A percentile compares a stretch with the other conserved stretches of the same genome.
Evolutionary conservation across 2,329 filamentous ascomycete species (phyloP).

Genomic region (Hymenoscyphus infarciens): DNA sequence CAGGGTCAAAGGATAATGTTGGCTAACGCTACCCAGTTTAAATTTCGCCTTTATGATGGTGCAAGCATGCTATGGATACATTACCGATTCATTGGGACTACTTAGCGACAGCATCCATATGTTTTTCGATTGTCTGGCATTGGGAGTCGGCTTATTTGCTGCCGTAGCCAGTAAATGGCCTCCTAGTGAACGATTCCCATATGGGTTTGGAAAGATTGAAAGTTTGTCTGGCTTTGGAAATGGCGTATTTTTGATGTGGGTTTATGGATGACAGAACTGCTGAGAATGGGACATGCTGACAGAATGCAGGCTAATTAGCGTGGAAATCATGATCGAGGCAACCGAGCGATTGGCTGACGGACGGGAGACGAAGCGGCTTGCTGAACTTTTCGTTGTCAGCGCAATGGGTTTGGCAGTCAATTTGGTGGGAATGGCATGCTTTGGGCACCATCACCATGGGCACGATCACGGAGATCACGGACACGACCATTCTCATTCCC

Average conservation of each 20-base stretch:
- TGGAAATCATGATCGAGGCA: conserved; percentile 95
- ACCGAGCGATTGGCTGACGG: conserved; percentile 83
- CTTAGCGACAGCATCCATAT: conserved; percentile 98
- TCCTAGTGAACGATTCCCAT: conserved; percentile 81
- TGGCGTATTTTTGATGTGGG: conserved; percentile 86
- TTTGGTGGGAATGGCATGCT: conserved; percentile 69
- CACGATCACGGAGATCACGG: conserved; percentile 39
- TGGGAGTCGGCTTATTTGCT: conserved; percentile 85
- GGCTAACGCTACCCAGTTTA: conserved; percentile 51
- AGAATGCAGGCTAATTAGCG: conserved; percentile 71
- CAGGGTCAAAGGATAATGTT: not conserved
- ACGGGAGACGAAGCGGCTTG: conserved; percentile 75
- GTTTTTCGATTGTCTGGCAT: conserved; percentile 96
- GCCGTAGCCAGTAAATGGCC: conserved; percentile 97
- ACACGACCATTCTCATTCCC: conserved; percentile 35
- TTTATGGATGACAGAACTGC: not conserved
- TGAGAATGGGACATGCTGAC: conserved; percentile 19
- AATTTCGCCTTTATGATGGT: conserved; percentile 95
- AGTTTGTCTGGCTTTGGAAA: conserved; percentile 95
- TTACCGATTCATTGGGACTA: conserved; percentile 90
- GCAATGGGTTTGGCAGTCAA: conserved; percentile 84
- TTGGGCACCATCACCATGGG: conserved; percentile 40
- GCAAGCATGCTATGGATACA: conserved; percentile 89
- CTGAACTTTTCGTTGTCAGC: conserved; percentile 86
- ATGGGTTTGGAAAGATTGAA: conserved; percentile 95